Percentiles rank a stretch among this genome's conserved stretches.
These are phyloP conservation scores for Pilaira anomala DNA, from an alignment of 192 early-diverging fungal species.

Conservation along the genomic window DNA sequence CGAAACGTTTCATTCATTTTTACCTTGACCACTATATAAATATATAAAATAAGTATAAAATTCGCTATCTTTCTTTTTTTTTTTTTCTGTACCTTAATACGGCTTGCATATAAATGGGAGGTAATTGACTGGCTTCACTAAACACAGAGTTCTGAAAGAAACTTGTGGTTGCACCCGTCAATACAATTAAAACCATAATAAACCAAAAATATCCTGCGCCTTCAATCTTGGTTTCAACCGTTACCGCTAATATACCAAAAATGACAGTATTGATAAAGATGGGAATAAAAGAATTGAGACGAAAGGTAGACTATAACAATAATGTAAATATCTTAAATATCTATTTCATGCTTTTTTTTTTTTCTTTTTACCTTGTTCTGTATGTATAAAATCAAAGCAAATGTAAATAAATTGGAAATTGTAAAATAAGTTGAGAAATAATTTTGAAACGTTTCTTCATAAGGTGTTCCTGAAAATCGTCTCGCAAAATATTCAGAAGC, in stretches of 20 bases:
- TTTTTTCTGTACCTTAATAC: constrained; percentile 56
- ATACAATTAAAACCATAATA: constrained; percentile 50
- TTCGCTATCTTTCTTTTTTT: background rate
- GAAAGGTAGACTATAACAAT: constrained; percentile 2
- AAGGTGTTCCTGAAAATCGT: constrained; percentile 57
- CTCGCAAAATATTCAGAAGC: constrained; percentile 70
- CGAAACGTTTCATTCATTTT: background rate
- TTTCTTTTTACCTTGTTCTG: constrained; percentile 43
- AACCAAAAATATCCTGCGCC: constrained; percentile 64
- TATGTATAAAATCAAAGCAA: constrained; percentile 48
- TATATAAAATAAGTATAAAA: background rate
- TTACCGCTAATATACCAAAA: constrained; percentile 49
- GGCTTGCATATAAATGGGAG: constrained; percentile 65
- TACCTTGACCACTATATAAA: constrained; percentile 37
- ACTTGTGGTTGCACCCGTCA: constrained; percentile 58
- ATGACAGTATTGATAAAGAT: constrained; percentile 53
- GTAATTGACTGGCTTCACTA: constrained; percentile 67
- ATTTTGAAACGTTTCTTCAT: constrained; percentile 68
- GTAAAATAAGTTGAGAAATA: constrained; percentile 71
- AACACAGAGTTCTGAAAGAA: constrained; percentile 67
- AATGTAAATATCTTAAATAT: background rate
- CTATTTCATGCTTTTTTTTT: background rate
- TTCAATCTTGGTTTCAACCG: constrained; percentile 42
- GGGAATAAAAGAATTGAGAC: constrained; percentile 24
- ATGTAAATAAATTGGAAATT: constrained; percentile 55